phyloP scores from a whole-genome alignment of 306 rosid species.

The Castanea sativa region DNA sequence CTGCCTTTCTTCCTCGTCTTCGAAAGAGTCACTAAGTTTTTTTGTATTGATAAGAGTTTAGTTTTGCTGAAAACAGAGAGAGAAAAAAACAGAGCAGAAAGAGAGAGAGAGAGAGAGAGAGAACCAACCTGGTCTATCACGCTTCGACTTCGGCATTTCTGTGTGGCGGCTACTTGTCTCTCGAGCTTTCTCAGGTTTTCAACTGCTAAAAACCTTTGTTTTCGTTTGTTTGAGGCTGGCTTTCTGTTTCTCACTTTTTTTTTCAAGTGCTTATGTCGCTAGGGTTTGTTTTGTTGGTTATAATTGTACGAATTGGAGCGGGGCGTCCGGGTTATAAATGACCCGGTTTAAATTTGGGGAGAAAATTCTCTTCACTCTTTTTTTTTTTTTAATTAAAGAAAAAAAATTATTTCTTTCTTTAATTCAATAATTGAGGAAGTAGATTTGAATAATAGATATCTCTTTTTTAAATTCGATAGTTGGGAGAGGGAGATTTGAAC shows the following conservation, averaged over 20 bases:
- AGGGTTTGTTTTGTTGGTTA: not conserved
- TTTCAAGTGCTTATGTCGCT: not conserved
- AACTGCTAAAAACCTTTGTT: not conserved
- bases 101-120: not conserved
- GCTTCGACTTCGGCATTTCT: conserved; percentile 71
- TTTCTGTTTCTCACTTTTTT: too few species aligned
- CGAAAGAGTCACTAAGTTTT: conserved; percentile 74
- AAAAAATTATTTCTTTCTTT: too few species aligned
- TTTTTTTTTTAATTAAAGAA: too few species aligned
- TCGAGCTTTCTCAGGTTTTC: not conserved
- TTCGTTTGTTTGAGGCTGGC: not conserved
- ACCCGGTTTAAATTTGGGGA: not conserved
- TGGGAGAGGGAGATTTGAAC: too few species aligned
- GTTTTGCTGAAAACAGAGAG: too few species aligned
- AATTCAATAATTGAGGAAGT: too few species aligned
- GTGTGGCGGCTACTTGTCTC: not conserved
- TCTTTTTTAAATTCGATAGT: too few species aligned
- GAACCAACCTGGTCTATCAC: conserved; percentile 48
- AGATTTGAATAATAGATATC: too few species aligned
- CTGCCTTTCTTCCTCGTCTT: conserved; percentile 93
- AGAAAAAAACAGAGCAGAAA: not conserved
- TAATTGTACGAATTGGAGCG: not conserved
- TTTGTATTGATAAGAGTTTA: too few species aligned
- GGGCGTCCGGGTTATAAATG: not conserved
- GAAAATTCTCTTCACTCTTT: too few species aligned